Evolutionary conservation across 2,329 filamentous ascomycete genomes (phyloP), one percentile per base, ranked within the genome.

Genomic region (Zymoseptoria crescenta): DNA sequence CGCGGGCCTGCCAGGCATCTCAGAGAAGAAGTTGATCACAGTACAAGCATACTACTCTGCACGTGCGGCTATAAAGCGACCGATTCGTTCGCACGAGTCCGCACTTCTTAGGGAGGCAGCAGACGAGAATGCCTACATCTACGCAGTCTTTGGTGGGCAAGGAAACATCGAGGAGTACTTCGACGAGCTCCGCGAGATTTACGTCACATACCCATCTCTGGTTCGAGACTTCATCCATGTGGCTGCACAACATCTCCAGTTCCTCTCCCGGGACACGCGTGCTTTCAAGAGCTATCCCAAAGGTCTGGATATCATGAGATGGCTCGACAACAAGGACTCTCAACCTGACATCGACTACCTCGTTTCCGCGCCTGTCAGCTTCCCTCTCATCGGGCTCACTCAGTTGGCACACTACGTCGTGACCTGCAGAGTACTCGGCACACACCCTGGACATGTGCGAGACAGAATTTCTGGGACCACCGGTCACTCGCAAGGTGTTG

Each of bases 101-200:
- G 95, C 94, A 41, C 83, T 99, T 52, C 84, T 96, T 72, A 85
- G 94, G 67, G 93, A 94, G 55, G 91, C 91, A 8, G 86, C 88
- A 52, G 92, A 96, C 63, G 87, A 85, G 62, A 86, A 87, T 58
- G 92, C 92, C 57, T 87, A 85, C 68, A 84, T 99, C 61, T 99
- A 96, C 79, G 92, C 87, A 65, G 91, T 99, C 62, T 96, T 97
- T 67, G 94, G 94, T 61, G 94, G 94, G 6, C 94, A 99, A 75
- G 94, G 94, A 68, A 99, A 99, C 76, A 97, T 99, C 64, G 93
- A 99, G 76, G 95, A 99, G 77, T 99, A 99, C 77, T 99, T 99
- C 70, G 93, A 99, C 67, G 94, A 99, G 79, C 83, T 99, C 63
- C 87, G 94, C 58, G 88, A 96, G 74, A 84, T 97, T 59, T 93